Evolutionary conservation across 148 eudicot species (phyloP).

Genomic region (Chenopodium quinoa): DNA sequence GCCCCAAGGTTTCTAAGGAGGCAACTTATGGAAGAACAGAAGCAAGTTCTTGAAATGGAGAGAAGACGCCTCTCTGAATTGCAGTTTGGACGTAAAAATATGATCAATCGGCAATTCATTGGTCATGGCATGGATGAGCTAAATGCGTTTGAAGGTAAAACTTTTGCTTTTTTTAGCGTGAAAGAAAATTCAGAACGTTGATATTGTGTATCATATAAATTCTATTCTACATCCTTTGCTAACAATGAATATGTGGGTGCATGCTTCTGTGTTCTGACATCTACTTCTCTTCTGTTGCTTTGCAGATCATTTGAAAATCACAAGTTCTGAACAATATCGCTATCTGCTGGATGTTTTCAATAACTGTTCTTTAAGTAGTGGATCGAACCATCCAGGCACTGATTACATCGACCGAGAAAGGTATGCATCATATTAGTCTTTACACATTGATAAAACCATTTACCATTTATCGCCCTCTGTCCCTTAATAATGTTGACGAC

Average conservation of each 20-base stretch:
- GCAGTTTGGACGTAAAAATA: slow-evolving; percentile 37
- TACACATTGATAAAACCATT: neutral
- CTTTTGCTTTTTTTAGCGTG: neutral
- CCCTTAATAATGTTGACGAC: neutral
- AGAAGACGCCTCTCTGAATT: slow-evolving; percentile 45
- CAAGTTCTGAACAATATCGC: slow-evolving; percentile 29
- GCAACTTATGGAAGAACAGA: slow-evolving; percentile 52
- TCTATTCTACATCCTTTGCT: neutral
- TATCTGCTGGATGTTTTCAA: slow-evolving; percentile 35
- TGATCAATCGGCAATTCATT: slow-evolving; percentile 30
- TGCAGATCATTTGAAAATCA: slow-evolving; percentile 36
- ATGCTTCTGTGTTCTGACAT: neutral
- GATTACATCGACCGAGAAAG: slow-evolving; percentile 48
- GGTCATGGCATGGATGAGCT: slow-evolving; percentile 43
- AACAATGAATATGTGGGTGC: too few species aligned
- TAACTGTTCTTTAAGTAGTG: slow-evolving; percentile 21
- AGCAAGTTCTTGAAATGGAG: slow-evolving; percentile 50
- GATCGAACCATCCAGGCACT: slow-evolving; percentile 21
- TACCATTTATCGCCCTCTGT: neutral
- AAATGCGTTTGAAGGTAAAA: slow-evolving; percentile 38
- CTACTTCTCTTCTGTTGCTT: neutral
- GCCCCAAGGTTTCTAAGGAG: slow-evolving; percentile 47
- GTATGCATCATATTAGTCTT: slow-evolving; percentile 27
- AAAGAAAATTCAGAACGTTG: neutral
- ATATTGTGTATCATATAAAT: too few species aligned